Percentiles rank a stretch among this genome's conserved stretches.
These are phyloP conservation scores for Boehmeria nivea DNA, from an alignment of 306 rosid genomes.

Conservation along the genomic window DNA sequence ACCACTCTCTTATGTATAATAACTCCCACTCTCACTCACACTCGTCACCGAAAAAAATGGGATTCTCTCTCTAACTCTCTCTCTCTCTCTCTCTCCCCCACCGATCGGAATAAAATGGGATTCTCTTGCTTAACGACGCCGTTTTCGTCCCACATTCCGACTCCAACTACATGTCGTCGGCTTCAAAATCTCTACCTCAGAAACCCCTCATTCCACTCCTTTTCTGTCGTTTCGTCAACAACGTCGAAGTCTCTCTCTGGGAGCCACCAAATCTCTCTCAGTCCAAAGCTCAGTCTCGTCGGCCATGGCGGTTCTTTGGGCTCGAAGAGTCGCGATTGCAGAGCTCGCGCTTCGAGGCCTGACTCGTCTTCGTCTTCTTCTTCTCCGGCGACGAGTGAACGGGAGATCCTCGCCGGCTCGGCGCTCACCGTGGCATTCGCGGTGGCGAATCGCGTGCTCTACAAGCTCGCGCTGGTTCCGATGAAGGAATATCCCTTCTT, in stretches of 20 bases:
- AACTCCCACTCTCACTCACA: too few species aligned
- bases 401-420: slow-evolving; percentile 34
- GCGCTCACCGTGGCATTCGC: slow-evolving; percentile 41
- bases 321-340: slow-evolving; percentile 9
- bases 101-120: background rate
- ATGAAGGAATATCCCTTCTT: slow-evolving; percentile 76
- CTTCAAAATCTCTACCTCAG: background rate
- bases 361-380: slow-evolving; percentile 13
- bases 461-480: slow-evolving; percentile 85
- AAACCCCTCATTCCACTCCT: background rate
- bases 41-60: too few species aligned
- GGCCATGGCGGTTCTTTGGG: background rate
- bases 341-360: slow-evolving; percentile 39
- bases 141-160: background rate
- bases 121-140: background rate
- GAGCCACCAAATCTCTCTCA: background rate
- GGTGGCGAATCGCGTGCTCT: slow-evolving; percentile 75
- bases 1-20: too few species aligned
- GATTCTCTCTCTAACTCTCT: too few species aligned
- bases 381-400: slow-evolving; percentile 18
- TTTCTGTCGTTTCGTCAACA: background rate
- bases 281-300: background rate
- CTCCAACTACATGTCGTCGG: background rate
- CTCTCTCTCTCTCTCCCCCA: slow-evolving; percentile 13
- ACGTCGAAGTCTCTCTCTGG: background rate